phyloP scores from a whole-genome alignment of 2,329 filamentous ascomycete genomes.

The Zasmidium angulare region DNA sequence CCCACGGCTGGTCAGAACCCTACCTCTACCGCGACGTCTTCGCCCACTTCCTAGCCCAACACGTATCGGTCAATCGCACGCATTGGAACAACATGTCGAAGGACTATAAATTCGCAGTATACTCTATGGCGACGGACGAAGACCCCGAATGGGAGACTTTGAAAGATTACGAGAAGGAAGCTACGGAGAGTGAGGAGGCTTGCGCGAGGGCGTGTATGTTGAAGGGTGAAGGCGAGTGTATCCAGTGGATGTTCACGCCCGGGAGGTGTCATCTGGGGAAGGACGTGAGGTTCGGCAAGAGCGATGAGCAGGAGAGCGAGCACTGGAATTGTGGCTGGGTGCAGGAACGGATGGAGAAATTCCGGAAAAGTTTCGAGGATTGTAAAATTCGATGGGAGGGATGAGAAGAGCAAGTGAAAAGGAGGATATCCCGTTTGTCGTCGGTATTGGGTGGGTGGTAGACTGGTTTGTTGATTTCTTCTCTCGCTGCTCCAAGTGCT shows the following conservation, averaged over 20 bases:
- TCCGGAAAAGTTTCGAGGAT: slow-evolving; percentile 22
- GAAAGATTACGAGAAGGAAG: slow-evolving; percentile 26
- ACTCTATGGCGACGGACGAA: slow-evolving; percentile 18
- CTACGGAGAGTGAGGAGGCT: slow-evolving; percentile 26
- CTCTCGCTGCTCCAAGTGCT: slow-evolving; percentile 21
- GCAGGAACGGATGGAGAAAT: slow-evolving; percentile 24
- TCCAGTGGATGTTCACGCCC: slow-evolving; percentile 38
- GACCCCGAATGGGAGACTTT: slow-evolving; percentile 26
- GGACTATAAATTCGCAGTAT: slow-evolving; percentile 28
- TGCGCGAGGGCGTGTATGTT: slow-evolving; percentile 33
- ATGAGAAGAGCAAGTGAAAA: not conserved
- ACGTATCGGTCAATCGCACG: slow-evolving; percentile 32
- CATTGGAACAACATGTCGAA: slow-evolving; percentile 36
- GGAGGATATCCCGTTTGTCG: not conserved
- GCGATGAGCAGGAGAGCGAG: slow-evolving; percentile 30
- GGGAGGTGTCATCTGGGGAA: slow-evolving; percentile 35
- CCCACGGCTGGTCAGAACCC: slow-evolving; percentile 33
- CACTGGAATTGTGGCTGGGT: slow-evolving; percentile 37
- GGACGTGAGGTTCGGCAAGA: slow-evolving; percentile 34
- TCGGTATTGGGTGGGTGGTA: not conserved
- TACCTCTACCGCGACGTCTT: slow-evolving; percentile 37
- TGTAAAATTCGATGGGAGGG: slow-evolving; percentile 27
- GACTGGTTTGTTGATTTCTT: not conserved
- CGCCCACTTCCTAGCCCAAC: slow-evolving; percentile 32
- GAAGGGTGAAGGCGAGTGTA: slow-evolving; percentile 26